phyloP scores from a whole-genome alignment of 768 basidiomycete species.

The Neoboletus brunneissimus region DNA sequence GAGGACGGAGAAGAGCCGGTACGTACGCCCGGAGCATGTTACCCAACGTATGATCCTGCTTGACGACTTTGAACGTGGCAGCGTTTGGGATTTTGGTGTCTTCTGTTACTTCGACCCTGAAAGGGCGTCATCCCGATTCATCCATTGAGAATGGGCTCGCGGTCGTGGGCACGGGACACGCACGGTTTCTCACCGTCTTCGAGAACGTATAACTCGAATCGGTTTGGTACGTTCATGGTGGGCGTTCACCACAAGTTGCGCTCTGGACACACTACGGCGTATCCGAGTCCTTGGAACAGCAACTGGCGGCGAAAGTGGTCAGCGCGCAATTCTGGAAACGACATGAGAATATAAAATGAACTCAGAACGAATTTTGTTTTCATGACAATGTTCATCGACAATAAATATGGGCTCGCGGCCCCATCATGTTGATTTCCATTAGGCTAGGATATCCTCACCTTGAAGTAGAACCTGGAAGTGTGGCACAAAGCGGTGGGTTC shows the following conservation, averaged over 20 bases:
- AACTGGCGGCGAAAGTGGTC: conserved; percentile 3
- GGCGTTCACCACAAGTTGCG: neutral
- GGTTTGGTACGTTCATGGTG: conserved; percentile 89
- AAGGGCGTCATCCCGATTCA: conserved; percentile 1
- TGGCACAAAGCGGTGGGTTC: conserved; percentile 17
- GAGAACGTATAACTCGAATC: conserved; percentile 87
- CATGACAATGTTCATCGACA: conserved; percentile 59
- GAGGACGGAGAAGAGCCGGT: conserved; percentile 6
- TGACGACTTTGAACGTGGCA: conserved; percentile 89
- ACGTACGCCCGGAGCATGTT: conserved; percentile 95
- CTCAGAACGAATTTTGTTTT: conserved; percentile 54
- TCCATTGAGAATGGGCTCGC: neutral
- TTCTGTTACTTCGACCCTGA: conserved; percentile 87
- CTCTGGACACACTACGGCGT: neutral
- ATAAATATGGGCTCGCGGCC: conserved; percentile 58
- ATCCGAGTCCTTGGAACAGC: neutral
- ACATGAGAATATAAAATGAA: neutral
- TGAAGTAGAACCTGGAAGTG: conserved; percentile 7
- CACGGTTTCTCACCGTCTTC: conserved; percentile 94
- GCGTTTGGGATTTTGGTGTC: conserved; percentile 99
- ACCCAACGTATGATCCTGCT: conserved; percentile 96
- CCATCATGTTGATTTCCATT: conserved; percentile 44
- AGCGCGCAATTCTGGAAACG: conserved; percentile 2
- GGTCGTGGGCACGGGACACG: conserved; percentile 36
- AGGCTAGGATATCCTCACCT: conserved; percentile 13